A percentile compares a stretch with the other conserved stretches of the same genome.
Conservation (phyloP, 371 early-diverging fungal genomes). For the Mortierella sp. region DNA sequence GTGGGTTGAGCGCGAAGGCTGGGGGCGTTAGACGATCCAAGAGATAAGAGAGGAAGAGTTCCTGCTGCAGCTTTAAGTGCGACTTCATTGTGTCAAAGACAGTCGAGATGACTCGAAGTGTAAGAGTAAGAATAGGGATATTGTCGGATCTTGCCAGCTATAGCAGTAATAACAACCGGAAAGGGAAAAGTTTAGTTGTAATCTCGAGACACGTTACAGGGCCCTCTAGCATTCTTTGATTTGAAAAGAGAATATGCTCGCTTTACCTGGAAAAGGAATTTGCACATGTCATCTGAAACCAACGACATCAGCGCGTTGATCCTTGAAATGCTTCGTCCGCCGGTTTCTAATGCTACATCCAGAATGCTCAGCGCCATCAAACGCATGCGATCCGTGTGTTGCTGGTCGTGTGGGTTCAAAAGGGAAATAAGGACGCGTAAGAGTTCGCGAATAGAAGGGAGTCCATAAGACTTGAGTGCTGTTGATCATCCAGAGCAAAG, state of each 20-base stretch:
- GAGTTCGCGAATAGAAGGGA: conserved; percentile 90
- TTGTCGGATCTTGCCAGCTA: conserved; percentile 71
- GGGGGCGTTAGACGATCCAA: conserved; percentile 71
- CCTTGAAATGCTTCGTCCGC: conserved; percentile 80
- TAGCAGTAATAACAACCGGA: conserved; percentile 27
- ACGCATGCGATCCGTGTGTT: conserved; percentile 94
- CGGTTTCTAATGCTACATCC: conserved; percentile 85
- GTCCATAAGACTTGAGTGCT: conserved; percentile 72
- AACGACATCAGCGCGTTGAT: conserved; percentile 75
- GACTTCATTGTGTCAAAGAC: conserved; percentile 78
- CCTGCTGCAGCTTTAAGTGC: conserved; percentile 79
- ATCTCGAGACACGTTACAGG: neutral
- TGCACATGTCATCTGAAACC: conserved; percentile 87
- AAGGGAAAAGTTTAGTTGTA: neutral
- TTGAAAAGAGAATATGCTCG: neutral
- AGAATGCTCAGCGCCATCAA: conserved; percentile 85
- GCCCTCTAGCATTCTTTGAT: too few species aligned
- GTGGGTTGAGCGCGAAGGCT: conserved; percentile 52
- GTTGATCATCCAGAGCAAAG: neutral
- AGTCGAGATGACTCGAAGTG: conserved; percentile 75
- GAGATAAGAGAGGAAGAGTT: conserved; percentile 82
- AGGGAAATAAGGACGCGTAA: conserved; percentile 90
- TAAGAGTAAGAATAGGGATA: conserved; percentile 66
- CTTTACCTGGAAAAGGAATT: conserved; percentile 83
- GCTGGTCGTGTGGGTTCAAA: conserved; percentile 89